Percentiles rank a stretch among this genome's conserved stretches.
phyloP scores from a whole-genome alignment of 140 eudicot genomes.

The Cichorium intybus region DNA sequence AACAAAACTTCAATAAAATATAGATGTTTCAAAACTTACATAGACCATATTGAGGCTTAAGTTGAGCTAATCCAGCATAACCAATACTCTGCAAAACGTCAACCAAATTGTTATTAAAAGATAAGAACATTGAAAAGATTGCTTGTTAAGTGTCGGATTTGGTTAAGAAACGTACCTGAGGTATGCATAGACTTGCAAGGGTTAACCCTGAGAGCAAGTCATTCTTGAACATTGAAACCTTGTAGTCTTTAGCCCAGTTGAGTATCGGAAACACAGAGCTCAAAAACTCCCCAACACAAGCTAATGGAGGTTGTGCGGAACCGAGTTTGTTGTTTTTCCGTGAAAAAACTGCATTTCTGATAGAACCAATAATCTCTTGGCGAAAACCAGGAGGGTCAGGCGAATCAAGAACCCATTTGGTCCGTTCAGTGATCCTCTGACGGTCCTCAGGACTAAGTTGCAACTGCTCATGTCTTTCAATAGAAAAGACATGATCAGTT shows the following conservation, averaged over 20 bases:
- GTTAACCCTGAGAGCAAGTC: slow-evolving; percentile 74
- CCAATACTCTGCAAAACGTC: slow-evolving; percentile 57
- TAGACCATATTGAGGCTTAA: slow-evolving; percentile 72
- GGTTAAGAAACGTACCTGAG: slow-evolving; percentile 49
- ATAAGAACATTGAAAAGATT: background rate
- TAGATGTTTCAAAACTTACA: slow-evolving; percentile 45
- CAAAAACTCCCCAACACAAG: slow-evolving; percentile 27
- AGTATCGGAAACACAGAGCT: slow-evolving; percentile 54
- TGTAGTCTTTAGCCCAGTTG: slow-evolving; percentile 52
- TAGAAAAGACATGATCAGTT: slow-evolving; percentile 36
- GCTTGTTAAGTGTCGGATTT: background rate
- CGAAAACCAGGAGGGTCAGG: slow-evolving; percentile 58
- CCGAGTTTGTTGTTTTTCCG: slow-evolving; percentile 21
- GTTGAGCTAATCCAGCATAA: slow-evolving; percentile 70
- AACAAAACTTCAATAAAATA: background rate
- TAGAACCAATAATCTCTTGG: slow-evolving; percentile 26
- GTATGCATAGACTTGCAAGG: slow-evolving; percentile 78
- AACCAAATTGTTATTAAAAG: background rate
- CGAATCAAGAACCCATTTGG: slow-evolving; percentile 62
- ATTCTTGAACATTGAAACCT: slow-evolving; percentile 44
- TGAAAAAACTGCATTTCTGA: slow-evolving; percentile 21
- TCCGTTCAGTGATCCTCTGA: slow-evolving; percentile 40
- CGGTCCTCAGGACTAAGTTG: slow-evolving; percentile 37
- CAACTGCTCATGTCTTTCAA: slow-evolving; percentile 27
- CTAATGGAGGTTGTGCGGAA: slow-evolving; percentile 28